Evolutionary conservation across 2,329 filamentous ascomycete species (phyloP), one percentile per base, ranked within the genome.

Genomic region (Hirsutella rhossiliensis): DNA sequence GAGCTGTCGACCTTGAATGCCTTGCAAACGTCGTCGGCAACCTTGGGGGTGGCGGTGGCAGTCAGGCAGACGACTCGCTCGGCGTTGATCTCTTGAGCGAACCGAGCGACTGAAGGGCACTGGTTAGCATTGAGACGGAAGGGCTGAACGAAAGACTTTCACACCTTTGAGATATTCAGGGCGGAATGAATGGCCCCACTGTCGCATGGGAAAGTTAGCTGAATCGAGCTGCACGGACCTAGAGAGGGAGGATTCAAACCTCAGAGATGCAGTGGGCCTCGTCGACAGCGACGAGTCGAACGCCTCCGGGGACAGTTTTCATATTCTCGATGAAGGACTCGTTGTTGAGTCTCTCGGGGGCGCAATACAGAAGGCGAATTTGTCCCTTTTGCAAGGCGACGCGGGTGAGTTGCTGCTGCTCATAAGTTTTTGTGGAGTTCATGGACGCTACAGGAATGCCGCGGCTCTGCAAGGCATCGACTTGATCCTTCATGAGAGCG

Each of bases 401-500:
- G 31, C 59, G 62, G 41, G 65, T 65, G 1, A 55, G 42, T 37
- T 64, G 61, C 11, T 71, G 54, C 42, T 72, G 62, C 4, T 75
- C 65, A 44, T 64, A 66, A 0, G 66, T 66, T 50, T 76, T 78
- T 5, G 67, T 74, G 0, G 75, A 79, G 52, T 80, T 73, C 11
- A 78, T 59, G 7, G 68, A 69, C 2, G 73, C 75, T 11, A 75
- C 76, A 9, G 66, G 52, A 11, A 80, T 67, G 1, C 69, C 69
- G 27, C 66, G 64, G 11, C 62, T 62, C 40, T 65, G 60, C 18
- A 80, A 60, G 2, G 69, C 67, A 49, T 79, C 75, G 0, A 76
- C 73, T 49, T 80, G 76, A 47, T 79, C 75, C 52, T 78, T 78
- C 74, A 78, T 78, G 43, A 78, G 52, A 2, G 73, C 73, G 43